Evolutionary conservation across 441 rosid genomes (phyloP), one percentile per base, ranked within the genome.

Genomic region (Eutrema salsugineum): DNA sequence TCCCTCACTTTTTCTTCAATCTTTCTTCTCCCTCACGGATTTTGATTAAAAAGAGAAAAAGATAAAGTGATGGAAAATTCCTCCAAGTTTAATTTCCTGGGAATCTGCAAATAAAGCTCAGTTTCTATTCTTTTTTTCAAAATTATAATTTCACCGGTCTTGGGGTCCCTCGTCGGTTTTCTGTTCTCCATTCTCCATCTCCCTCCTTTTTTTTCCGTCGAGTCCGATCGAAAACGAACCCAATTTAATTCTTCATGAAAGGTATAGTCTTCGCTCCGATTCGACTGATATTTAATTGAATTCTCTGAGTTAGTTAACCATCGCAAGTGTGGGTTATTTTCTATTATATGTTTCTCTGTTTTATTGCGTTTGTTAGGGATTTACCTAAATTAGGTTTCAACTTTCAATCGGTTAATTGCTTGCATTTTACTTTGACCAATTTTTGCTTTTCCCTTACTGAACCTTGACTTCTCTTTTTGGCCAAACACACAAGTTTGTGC

Each of bases 341-440:
- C n/a, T 15, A 47, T 30, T 30, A 48, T 49, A 30, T 48, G 53
- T 48, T 57, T 38, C 54, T 64, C 70, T 64, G 51, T 55, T 64
- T 36, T 12, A 33, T 67, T 67, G 40, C 5, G 32, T 50, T 74
- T 67, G 67, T 66, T 66, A 32, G 61, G 46, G 47, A 15, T 50
- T 61, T 36, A 36, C 70, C 51, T 44, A 43, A 75, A 20, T 75
- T 53, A 60, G 73, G 19, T 32, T 75, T 47, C 53, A 57, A 10
- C 35, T 63, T 67, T 47, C 17, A 51, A 32, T 50, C 3, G 5
- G 53, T 66, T 27, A 38, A 30, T 56, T 68, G 71, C 59, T 35
- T 51, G 28, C 73, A 72, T 72, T 46, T 64, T 44, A 43, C 70
- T 72, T n/a, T 63, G 11, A 47, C 66, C 30, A 44, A 14, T 19